Evolutionary conservation across 306 rosid species (phyloP).

Genomic region (Comarum palustre): DNA sequence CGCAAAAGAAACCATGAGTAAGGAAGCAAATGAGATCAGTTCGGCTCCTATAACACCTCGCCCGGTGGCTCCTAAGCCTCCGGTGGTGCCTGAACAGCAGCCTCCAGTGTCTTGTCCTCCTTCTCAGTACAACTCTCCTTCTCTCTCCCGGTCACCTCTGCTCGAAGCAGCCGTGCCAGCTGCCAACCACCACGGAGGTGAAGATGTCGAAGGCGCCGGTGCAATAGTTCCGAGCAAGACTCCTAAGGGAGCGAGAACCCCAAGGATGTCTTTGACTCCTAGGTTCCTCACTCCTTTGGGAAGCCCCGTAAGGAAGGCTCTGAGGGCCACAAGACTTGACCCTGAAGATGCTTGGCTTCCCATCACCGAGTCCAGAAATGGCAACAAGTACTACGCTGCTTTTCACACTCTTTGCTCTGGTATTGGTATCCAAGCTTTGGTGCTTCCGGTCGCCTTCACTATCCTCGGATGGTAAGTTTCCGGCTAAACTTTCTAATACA

Average conservation of each 20-base stretch:
- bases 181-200: background rate
- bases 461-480: slow-evolving; percentile 49
- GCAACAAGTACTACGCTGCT: slow-evolving; percentile 50
- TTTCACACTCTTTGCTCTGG: slow-evolving; percentile 54
- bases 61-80: slow-evolving; percentile 20
- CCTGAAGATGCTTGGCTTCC: slow-evolving; percentile 60
- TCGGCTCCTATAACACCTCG: slow-evolving; percentile 72
- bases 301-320: slow-evolving; percentile 40
- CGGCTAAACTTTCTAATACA: background rate
- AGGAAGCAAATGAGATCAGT: slow-evolving; percentile 47
- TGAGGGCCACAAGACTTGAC: slow-evolving; percentile 34
- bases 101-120: slow-evolving; percentile 59
- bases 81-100: slow-evolving; percentile 25
- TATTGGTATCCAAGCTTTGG: slow-evolving; percentile 54
- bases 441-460: slow-evolving; percentile 59
- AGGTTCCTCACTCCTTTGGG: slow-evolving; percentile 40
- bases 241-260: slow-evolving; percentile 48
- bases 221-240: slow-evolving; percentile 36
- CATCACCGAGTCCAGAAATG: slow-evolving; percentile 58
- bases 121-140: slow-evolving; percentile 45
- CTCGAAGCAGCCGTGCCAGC: slow-evolving; percentile 10
- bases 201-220: slow-evolving; percentile 19
- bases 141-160: slow-evolving; percentile 36
- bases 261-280: slow-evolving; percentile 33
- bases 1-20: slow-evolving; percentile 25